Evolutionary conservation across 2,329 filamentous ascomycete species (phyloP).

Genomic region (Alternaria postmessia): DNA sequence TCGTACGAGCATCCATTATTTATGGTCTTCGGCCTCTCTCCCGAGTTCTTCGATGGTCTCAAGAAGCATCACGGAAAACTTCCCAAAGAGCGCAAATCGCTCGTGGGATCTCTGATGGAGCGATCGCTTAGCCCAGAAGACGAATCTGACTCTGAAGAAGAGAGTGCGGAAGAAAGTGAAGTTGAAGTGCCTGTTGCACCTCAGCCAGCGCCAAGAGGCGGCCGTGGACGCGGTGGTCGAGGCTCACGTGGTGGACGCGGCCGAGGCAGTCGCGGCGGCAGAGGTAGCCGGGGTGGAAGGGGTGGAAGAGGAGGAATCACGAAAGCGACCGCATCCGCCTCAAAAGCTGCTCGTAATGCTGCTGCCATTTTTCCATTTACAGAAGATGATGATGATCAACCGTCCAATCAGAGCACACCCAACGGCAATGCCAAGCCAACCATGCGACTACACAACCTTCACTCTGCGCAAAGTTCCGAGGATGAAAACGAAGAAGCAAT

Average conservation of each 20-base stretch:
- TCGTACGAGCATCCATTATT: constrained; percentile 45
- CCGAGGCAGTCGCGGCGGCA: constrained; percentile 37
- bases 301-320: constrained; percentile 28
- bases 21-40: constrained; percentile 46
- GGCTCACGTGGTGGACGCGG: constrained; percentile 41
- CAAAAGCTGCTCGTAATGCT: constrained; percentile 44
- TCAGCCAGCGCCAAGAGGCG: constrained; percentile 31
- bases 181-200: constrained; percentile 28
- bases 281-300: constrained; percentile 41
- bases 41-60: constrained; percentile 43
- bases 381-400: constrained; percentile 46
- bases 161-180: constrained; percentile 36
- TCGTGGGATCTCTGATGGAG: constrained; percentile 23
- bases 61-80: constrained; percentile 40
- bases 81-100: constrained; percentile 32
- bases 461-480: constrained; percentile 23
- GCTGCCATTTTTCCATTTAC: constrained; percentile 43
- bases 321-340: constrained; percentile 38
- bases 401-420: constrained; percentile 46
- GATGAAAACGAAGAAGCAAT: constrained; percentile 25
- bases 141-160: constrained; percentile 29
- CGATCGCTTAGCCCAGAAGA: constrained; percentile 28
- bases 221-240: constrained; percentile 40
- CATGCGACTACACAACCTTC: constrained; percentile 30
- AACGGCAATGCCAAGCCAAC: constrained; percentile 40